These are phyloP conservation scores for Ophiostoma populinum DNA, from an alignment of 2,329 filamentous ascomycete genomes.

Conservation along the genomic window DNA sequence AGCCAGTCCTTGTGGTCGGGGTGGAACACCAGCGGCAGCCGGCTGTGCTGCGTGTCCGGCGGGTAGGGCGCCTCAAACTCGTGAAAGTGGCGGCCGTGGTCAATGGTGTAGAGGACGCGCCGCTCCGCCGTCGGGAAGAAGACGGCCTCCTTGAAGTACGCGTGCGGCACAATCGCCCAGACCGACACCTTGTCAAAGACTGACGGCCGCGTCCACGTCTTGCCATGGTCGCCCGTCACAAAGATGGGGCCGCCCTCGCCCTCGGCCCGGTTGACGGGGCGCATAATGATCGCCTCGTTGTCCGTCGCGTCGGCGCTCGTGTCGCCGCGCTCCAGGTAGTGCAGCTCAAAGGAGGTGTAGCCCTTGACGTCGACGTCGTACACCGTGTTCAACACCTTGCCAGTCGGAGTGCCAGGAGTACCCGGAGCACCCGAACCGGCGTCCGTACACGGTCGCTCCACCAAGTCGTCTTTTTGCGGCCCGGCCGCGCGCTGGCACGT, in stretches of 20 bases:
- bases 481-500: slow-evolving; percentile 46
- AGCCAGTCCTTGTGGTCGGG: slow-evolving; percentile 76
- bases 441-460: slow-evolving; percentile 54
- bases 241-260: slow-evolving; percentile 44
- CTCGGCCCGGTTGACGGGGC: slow-evolving; percentile 27
- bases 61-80: slow-evolving; percentile 53
- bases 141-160: slow-evolving; percentile 66
- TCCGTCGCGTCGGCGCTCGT: slow-evolving; percentile 32
- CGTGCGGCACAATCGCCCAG: slow-evolving; percentile 55
- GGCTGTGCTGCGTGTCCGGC: slow-evolving; percentile 18
- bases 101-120: slow-evolving; percentile 63
- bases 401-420: slow-evolving; percentile 40
- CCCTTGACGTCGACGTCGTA: slow-evolving; percentile 39
- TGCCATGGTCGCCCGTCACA: slow-evolving; percentile 73
- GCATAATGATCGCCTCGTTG: slow-evolving; percentile 56
- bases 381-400: slow-evolving; percentile 45
- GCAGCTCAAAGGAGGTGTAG: slow-evolving; percentile 32
- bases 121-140: slow-evolving; percentile 60
- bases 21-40: slow-evolving; percentile 55
- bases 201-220: slow-evolving; percentile 50
- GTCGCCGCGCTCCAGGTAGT: slow-evolving; percentile 66
- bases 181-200: slow-evolving; percentile 56
- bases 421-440: slow-evolving; percentile 31
- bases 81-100: slow-evolving; percentile 59
- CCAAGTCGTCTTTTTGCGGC: slow-evolving; percentile 49